Evolutionary conservation across 306 rosid species (phyloP), one percentile per base, ranked within the genome.

Genomic region (Citrullus amarus): DNA sequence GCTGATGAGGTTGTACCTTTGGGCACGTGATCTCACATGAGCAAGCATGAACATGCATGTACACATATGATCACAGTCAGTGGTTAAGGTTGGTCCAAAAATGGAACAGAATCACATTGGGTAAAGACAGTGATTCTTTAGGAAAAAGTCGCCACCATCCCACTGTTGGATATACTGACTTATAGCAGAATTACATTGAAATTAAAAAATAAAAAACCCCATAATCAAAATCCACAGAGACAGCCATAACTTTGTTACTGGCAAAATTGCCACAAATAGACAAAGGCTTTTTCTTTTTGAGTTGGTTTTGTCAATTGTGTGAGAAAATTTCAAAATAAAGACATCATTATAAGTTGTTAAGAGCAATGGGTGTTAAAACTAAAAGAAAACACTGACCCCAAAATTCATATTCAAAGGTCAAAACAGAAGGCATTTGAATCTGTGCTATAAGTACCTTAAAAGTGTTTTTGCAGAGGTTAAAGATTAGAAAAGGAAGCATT

Each of bases 11-110:
- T 48, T 10, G 18, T 39, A 41, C 60, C 25, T 72, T 28, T 72
- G 20, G 60, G 60, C 77, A 72, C 77, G 77, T 73, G 77, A 73
- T 73, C 22, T 28, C 61, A 50, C 59, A 61, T 73, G 60, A 72
- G 43, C 13, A 48, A 20, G 57, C 11, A 46, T 25, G 43, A 48
- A 67, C 59, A 70, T 20, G 76, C n/a, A 70, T 44, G 56, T 44
- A 20, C 76, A 72, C 8, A 28, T 48, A 72, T 72, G 77, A 72
- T 72, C 77, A 72, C 58, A 50, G 60, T 28, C 77, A 50, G 60
- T 25, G 77, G 22, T 72, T 51, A 30, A 53, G 78, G 78, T 73
- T 34, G 61, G 78, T 73, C 61, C 62, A 73, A 73, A 73, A 50
- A 73, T 73, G 48, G 78, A 70, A 48, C 34, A 68, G 57, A 72